Evolutionary conservation across 1,139 yeast species (phyloP).

Genomic region (Pneumocystis jirovecii): DNA sequence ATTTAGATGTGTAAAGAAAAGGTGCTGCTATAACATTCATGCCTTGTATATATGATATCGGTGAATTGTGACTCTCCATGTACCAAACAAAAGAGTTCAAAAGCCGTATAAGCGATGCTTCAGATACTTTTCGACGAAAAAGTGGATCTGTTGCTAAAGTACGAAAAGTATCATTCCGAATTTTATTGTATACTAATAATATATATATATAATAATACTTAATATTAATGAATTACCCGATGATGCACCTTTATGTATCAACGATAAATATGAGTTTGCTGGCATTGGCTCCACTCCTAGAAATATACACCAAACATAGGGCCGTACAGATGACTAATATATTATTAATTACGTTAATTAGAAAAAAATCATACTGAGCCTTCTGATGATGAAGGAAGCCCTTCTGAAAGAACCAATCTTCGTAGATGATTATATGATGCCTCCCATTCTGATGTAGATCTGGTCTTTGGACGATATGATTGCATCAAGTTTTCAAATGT

Average conservation of each 20-base stretch:
- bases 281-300: slow-evolving; percentile 48
- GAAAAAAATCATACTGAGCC: neutral
- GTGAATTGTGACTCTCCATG: slow-evolving; percentile 16
- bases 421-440: neutral
- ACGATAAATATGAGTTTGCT: slow-evolving; percentile 34
- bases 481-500: neutral
- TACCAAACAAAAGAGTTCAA: slow-evolving; percentile 60
- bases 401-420: neutral
- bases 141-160: slow-evolving; percentile 62
- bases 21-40: slow-evolving; percentile 84
- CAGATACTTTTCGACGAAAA: slow-evolving; percentile 54
- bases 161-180: slow-evolving; percentile 73
- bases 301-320: slow-evolving; percentile 71
- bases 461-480: neutral
- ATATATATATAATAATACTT: neutral
- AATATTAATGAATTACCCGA: slow-evolving; percentile 16
- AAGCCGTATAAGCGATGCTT: slow-evolving; percentile 51
- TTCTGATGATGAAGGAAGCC: neutral
- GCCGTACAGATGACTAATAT: slow-evolving; percentile 24
- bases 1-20: slow-evolving; percentile 54
- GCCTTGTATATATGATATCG: slow-evolving; percentile 61
- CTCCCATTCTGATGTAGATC: slow-evolving; percentile 2
- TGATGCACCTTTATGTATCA: slow-evolving; percentile 45
- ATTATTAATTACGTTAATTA: neutral
- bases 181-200: slow-evolving; percentile 40